A percentile compares a stretch with the other conserved stretches of the same genome.
phyloP scores from a whole-genome alignment of 2,329 filamentous ascomycete species.

The Ilyonectria mors-panacis region DNA sequence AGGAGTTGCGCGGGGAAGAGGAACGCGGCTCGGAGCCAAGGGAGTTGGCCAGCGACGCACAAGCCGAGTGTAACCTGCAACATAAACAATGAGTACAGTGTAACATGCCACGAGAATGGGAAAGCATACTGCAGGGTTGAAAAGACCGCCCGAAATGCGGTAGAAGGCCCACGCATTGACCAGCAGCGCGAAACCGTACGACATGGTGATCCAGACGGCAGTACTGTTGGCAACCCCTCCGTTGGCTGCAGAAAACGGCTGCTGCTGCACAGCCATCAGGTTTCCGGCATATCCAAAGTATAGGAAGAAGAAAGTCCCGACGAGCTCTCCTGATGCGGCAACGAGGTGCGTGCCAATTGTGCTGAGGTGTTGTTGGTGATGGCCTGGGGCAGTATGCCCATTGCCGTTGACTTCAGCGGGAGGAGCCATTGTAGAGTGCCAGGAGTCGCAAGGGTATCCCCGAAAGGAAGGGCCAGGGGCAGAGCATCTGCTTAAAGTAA shows the following conservation, averaged over 20 bases:
- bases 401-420: constrained; percentile 6
- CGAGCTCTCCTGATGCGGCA: constrained; percentile 41
- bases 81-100: neutral
- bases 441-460: too few relatives aligned
- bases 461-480: too few relatives aligned
- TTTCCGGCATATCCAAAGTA: constrained; percentile 46
- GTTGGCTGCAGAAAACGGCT: constrained; percentile 26
- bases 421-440: constrained; percentile 21
- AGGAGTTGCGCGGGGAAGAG: constrained; percentile 69
- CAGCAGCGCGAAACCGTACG: constrained; percentile 55
- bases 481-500: too few relatives aligned
- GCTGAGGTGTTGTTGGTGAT: constrained; percentile 32
- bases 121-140: constrained; percentile 54
- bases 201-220: constrained; percentile 37
- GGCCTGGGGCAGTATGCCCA: neutral
- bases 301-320: constrained; percentile 43
- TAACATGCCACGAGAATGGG: neutral
- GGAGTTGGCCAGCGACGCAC: constrained; percentile 37
- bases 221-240: constrained; percentile 35
- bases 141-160: constrained; percentile 63
- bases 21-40: constrained; percentile 47
- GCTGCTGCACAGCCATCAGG: constrained; percentile 35
- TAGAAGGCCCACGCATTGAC: constrained; percentile 70
- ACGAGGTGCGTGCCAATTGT: constrained; percentile 38
- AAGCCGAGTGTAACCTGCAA: constrained; percentile 41